Percentiles rank a stretch among this genome's conserved stretches.
Conservation (phyloP, 1,284 basidiomycete species). For the Coniferiporia weirii region DNA sequence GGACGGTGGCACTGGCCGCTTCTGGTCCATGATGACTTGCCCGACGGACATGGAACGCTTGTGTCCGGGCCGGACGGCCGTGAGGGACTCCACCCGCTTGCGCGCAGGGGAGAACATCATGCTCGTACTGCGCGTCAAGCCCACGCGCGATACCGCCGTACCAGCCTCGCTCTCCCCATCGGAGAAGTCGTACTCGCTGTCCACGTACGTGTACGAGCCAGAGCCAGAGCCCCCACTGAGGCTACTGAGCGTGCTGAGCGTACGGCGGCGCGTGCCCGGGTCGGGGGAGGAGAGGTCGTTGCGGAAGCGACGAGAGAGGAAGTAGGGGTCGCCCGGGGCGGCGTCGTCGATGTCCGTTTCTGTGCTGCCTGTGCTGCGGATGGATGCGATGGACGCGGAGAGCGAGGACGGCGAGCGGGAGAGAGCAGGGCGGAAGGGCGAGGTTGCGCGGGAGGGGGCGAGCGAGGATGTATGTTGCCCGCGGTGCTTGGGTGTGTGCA, state of each 20-base stretch:
- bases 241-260: constrained; percentile 16
- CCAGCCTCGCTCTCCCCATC: not conserved
- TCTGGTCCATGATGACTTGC: not conserved
- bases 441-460: constrained; percentile 57
- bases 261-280: constrained; percentile 8
- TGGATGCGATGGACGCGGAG: constrained; percentile 10
- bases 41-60: constrained; percentile 4
- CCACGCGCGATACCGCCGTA: not conserved
- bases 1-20: constrained; percentile 4
- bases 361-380: constrained; percentile 7
- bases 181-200: constrained; percentile 4
- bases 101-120: constrained; percentile 5
- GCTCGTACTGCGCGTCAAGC: constrained; percentile 9
- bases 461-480: constrained; percentile 41
- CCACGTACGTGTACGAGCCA: constrained; percentile 5
- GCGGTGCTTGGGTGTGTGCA: constrained; percentile 58
- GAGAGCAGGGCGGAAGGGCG: constrained; percentile 21
- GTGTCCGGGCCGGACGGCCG: not conserved
- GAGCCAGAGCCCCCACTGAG: constrained; percentile 10
- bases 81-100: not conserved
- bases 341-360: constrained; percentile 9
- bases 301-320: constrained; percentile 15
- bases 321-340: constrained; percentile 14
- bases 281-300: constrained; percentile 15
- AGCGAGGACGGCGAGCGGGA: constrained; percentile 4